phyloP scores from a whole-genome alignment of 352 stramenopile species.

The Thalassiosira mediterranea region DNA sequence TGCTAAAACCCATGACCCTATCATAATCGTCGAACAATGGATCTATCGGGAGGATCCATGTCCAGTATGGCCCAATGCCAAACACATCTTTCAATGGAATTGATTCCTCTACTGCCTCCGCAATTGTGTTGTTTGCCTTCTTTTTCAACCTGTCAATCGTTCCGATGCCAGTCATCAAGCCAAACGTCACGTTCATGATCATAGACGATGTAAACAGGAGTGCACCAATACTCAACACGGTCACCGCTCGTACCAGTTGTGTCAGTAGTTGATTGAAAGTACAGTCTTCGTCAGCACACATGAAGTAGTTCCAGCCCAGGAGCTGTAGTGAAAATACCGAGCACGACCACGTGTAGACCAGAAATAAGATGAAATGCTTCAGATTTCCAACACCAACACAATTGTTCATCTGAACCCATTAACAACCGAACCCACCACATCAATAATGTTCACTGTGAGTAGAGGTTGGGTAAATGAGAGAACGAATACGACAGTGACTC shows the following conservation, averaged over 20 bases:
- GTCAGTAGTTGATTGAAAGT: slow-evolving; percentile 77
- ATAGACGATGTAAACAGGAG: slow-evolving; percentile 87
- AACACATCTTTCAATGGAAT: slow-evolving; percentile 82
- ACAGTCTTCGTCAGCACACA: slow-evolving; percentile 74
- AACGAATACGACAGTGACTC: slow-evolving; percentile 38
- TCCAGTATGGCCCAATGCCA: slow-evolving; percentile 68
- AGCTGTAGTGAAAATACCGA: slow-evolving; percentile 69
- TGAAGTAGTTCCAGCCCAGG: slow-evolving; percentile 85
- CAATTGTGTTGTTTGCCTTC: slow-evolving; percentile 79
- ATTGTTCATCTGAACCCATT: slow-evolving; percentile 65
- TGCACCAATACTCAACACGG: slow-evolving; percentile 74
- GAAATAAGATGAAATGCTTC: slow-evolving; percentile 86
- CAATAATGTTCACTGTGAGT: no score
- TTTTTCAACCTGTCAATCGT: slow-evolving; percentile 87
- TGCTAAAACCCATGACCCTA: slow-evolving; percentile 65
- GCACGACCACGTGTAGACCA: slow-evolving; percentile 83
- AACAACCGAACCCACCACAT: no score
- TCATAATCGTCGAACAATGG: slow-evolving; percentile 79
- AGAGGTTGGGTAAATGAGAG: neutral
- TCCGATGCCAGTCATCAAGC: slow-evolving; percentile 86
- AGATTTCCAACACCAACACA: slow-evolving; percentile 78
- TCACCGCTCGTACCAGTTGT: slow-evolving; percentile 84
- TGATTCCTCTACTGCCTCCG: slow-evolving; percentile 70
- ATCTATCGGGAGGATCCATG: slow-evolving; percentile 77
- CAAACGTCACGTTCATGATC: slow-evolving; percentile 87